Conservation (phyloP, 148 eudicot genomes). For the Amaranthus hypochondriacus region DNA sequence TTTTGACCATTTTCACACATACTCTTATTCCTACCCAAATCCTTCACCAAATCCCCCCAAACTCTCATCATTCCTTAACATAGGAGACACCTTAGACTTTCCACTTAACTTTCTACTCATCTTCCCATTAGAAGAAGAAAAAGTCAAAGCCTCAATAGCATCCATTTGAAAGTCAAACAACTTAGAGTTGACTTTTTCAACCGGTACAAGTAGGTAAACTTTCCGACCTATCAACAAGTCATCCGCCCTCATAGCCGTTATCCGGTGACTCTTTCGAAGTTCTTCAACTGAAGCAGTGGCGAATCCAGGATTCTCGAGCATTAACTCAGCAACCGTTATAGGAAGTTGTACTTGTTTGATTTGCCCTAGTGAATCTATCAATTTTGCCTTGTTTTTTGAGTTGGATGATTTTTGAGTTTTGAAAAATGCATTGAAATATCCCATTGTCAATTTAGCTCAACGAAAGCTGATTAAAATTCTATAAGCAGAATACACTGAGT, state of each 20-base stretch:
- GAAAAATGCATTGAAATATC: conserved; percentile 8
- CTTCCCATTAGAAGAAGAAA: conserved; percentile 2
- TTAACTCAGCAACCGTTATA: conserved; percentile 37
- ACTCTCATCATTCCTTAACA: conserved; percentile 1
- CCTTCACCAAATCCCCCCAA: conserved; percentile 8
- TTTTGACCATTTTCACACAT: conserved; percentile 18
- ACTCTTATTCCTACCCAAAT: conserved; percentile 6
- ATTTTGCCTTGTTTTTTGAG: conserved; percentile 10
- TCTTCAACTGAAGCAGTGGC: conserved; percentile 22
- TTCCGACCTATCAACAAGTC: conserved; percentile 26
- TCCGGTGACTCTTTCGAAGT: conserved; percentile 20
- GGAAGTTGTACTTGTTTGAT: conserved; percentile 22
- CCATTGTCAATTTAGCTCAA: neutral
- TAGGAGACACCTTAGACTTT: conserved; percentile 31
- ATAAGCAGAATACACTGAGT: too few relatives aligned
- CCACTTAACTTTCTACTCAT: conserved; percentile 22
- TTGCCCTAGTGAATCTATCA: conserved; percentile 22
- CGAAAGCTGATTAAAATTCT: too few relatives aligned
- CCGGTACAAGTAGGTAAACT: conserved; percentile 35
- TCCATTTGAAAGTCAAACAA: conserved; percentile 25
- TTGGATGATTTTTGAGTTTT: neutral
- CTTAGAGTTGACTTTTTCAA: conserved; percentile 25
- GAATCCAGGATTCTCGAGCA: conserved; percentile 39
- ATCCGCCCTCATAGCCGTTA: conserved; percentile 35
- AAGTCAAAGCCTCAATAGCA: conserved; percentile 23